These are phyloP conservation scores for Lactuca sativa DNA, from an alignment of 129 eudicot genomes.

Conservation along the genomic window DNA sequence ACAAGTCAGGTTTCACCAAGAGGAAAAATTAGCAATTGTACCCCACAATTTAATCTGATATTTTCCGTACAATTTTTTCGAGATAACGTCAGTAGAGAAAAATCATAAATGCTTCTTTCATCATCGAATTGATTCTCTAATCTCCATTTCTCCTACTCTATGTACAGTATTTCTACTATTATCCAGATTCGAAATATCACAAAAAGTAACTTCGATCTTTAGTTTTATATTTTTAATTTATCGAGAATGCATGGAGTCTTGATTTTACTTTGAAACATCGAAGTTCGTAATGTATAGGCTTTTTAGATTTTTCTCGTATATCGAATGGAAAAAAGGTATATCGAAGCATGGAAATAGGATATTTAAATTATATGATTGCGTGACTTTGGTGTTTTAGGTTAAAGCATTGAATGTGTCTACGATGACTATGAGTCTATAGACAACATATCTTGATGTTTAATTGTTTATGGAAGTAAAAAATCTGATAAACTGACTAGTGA, in stretches of 20 bases:
- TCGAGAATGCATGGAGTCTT: conserved; percentile 31
- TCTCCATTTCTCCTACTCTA: not conserved
- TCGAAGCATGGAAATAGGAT: conserved; percentile 2
- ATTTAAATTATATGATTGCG: not conserved
- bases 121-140: conserved; percentile 11
- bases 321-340: conserved; percentile 11
- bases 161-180: conserved; percentile 10
- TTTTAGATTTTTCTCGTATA: conserved; percentile 13
- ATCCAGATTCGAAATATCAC: not conserved
- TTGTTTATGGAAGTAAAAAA: not conserved
- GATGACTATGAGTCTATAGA: not conserved
- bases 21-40: conserved; percentile 68
- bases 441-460: not conserved
- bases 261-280: conserved; percentile 20
- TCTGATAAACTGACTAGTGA: not conserved
- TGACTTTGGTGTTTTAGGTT: no score
- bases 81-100: not conserved
- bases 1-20: conserved; percentile 75
- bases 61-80: conserved; percentile 10
- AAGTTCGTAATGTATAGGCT: conserved; percentile 11
- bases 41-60: conserved; percentile 35
- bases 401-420: not conserved
- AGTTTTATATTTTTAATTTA: not conserved
- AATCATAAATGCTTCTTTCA: conserved; percentile 3
- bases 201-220: not conserved